phyloP scores from a whole-genome alignment of 352 stramenopile species.

The Pilasporangium apinafurcum region DNA sequence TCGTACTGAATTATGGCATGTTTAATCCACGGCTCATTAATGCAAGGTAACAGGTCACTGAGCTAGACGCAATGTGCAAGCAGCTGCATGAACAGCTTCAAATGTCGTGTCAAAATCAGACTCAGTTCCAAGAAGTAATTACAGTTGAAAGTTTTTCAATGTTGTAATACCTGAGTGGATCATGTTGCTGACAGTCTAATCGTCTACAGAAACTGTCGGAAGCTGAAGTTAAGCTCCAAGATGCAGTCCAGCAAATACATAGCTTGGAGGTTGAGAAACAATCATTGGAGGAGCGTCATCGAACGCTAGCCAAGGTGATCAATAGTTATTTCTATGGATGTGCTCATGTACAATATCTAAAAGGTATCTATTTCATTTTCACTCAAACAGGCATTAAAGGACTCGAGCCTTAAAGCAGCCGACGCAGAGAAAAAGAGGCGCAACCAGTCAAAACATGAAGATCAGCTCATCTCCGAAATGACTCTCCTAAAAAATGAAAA shows the following conservation, averaged over 20 bases:
- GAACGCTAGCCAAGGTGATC: slow-evolving; percentile 21
- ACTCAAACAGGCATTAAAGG: slow-evolving; percentile 27
- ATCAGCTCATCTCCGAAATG: slow-evolving; percentile 32
- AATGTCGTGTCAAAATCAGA: slow-evolving; percentile 4
- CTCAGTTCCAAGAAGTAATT: slow-evolving; percentile 18
- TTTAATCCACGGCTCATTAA: neutral
- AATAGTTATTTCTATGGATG: neutral
- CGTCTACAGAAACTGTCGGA: neutral
- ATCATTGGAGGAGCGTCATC: slow-evolving; percentile 35
- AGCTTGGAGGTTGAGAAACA: slow-evolving; percentile 26
- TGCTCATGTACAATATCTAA: too few species aligned
- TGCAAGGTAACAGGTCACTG: slow-evolving; percentile 1
- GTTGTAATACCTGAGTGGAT: neutral
- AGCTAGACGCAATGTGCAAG: slow-evolving; percentile 15
- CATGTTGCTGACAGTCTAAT: neutral
- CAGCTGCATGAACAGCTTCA: slow-evolving; percentile 10
- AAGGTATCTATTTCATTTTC: neutral
- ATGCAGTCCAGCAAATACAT: slow-evolving; percentile 2
- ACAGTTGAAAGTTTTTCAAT: neutral
- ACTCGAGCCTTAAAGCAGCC: slow-evolving; percentile 17
- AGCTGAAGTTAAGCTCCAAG: too few species aligned
- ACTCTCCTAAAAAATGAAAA: slow-evolving; percentile 43
- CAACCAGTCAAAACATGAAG: slow-evolving; percentile 23
- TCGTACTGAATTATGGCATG: neutral
- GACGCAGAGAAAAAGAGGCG: slow-evolving; percentile 36